A percentile compares a stretch with the other conserved stretches of the same genome.
These are phyloP conservation scores for Penicillium turbatum DNA, from an alignment of 495 filamentous ascomycete species.

Conservation along the genomic window DNA sequence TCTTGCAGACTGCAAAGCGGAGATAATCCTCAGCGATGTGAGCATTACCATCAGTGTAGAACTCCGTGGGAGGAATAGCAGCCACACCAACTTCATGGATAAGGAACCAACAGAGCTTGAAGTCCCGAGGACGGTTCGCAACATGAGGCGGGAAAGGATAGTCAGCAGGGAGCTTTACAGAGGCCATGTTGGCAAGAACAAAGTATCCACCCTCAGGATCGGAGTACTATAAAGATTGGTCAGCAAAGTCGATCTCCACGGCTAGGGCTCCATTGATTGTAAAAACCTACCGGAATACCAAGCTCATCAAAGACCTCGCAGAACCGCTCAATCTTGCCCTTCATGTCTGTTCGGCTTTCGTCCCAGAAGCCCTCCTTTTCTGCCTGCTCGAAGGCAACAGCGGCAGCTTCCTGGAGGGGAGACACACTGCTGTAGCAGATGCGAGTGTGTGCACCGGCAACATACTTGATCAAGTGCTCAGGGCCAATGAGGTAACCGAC, in stretches of 20 bases:
- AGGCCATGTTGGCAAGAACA: conserved; percentile 83
- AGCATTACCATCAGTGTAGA: conserved; percentile 80
- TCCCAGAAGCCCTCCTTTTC: conserved; percentile 86
- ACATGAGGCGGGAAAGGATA: conserved; percentile 91
- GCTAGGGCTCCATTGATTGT: neutral
- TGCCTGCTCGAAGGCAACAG: conserved; percentile 89
- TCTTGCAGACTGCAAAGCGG: conserved; percentile 94
- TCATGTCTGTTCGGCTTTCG: conserved; percentile 77
- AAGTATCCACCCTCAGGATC: conserved; percentile 96
- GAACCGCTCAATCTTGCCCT: conserved; percentile 79
- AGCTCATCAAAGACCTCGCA: conserved; percentile 87
- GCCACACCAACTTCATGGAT: conserved; percentile 96
- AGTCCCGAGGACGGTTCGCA: conserved; percentile 78
- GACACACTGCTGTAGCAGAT: conserved; percentile 95
- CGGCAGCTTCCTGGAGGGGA: conserved; percentile 93
- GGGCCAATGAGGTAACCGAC: conserved; percentile 94
- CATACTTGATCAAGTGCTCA: conserved; percentile 84
- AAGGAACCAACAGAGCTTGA: conserved; percentile 90
- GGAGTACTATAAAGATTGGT: conserved; percentile 54
- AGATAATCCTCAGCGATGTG: conserved; percentile 88
- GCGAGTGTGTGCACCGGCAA: conserved; percentile 85
- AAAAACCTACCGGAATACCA: conserved; percentile 59
- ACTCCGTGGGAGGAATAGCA: conserved; percentile 93
- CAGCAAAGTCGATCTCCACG: conserved; percentile 1
- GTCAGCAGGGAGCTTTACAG: conserved; percentile 72